Base-by-base conservation (phyloP, 495 filamentous ascomycete species). In the Cercophora scortea region DNA sequence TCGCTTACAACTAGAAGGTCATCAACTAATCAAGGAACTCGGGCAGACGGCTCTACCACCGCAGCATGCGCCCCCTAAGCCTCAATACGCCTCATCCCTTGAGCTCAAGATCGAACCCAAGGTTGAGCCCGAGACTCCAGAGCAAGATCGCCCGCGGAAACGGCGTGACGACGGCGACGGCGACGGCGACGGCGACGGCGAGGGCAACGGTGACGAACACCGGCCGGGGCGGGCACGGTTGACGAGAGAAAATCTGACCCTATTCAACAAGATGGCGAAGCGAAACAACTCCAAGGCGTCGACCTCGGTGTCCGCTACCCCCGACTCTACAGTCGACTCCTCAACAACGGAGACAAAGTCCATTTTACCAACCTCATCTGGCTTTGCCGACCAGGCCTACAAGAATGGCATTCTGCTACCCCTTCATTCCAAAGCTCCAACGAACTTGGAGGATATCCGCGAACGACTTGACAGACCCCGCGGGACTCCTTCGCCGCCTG, bases 381-480 rank as follows among this genome's bases (percentile, higher is more conserved):
- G 36, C 13, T 38, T 38, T 38, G 36, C 36, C 13, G 13, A 10
- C 36, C 36, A 38, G 36, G 36, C 36, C 36, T 13, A 38, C 9
- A 38, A 38, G 7, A 38, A 38, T 38, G 36, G 36, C 7, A 38
- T 38, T 13, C 56, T 62, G 45, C 38, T 53, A 18, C 57, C 50
- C 6, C 40, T n/a, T 4, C 2, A 32, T 49, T 62, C 59, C 35
- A 62, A 49, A 53, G 56, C 56, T 5, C 57, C 59, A 19, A n/a
- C 15, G 40, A 62, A 62, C 38, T 52, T 59, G 45, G 45, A 59
- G 38, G 59, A 56, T 8, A 54, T 60, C 56, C 53, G 33, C 45
- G 35, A 54, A 47, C 56, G 57, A 60, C 50, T 34, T 43, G 53
- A 42, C 57, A 39, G n/a, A 34, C 41, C 59, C 15, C 57, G 59